These are phyloP conservation scores for Pseudocercospora cruenta DNA, from an alignment of 2,329 filamentous ascomycete genomes.

Conservation along the genomic window DNA sequence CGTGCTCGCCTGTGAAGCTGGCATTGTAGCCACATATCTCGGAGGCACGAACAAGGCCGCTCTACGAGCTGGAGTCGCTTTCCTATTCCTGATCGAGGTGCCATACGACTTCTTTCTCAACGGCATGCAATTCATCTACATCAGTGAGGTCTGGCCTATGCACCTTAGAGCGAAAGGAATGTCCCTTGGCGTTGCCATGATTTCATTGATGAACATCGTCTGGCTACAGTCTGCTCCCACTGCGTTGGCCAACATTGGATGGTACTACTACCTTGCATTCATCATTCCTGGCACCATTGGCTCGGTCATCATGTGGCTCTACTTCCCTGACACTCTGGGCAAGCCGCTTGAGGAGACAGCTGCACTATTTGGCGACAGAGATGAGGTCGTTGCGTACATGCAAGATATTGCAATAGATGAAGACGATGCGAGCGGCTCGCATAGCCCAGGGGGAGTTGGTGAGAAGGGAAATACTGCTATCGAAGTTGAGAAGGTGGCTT, in stretches of 20 bases:
- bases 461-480: neutral
- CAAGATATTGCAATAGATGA: slow-evolving; percentile 12
- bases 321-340: slow-evolving; percentile 25
- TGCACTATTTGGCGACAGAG: slow-evolving; percentile 26
- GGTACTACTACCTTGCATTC: slow-evolving; percentile 26
- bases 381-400: slow-evolving; percentile 21
- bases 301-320: slow-evolving; percentile 23
- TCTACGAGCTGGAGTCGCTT: slow-evolving; percentile 22
- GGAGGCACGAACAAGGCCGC: slow-evolving; percentile 21
- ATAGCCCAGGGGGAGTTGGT: neutral
- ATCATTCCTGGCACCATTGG: slow-evolving; percentile 28
- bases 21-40: slow-evolving; percentile 22
- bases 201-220: slow-evolving; percentile 32
- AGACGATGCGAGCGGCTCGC: neutral
- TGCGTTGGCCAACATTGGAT: slow-evolving; percentile 20
- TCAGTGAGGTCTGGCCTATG: slow-evolving; percentile 25
- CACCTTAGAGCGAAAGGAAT: slow-evolving; percentile 32
- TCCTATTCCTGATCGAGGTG: slow-evolving; percentile 26
- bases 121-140: slow-evolving; percentile 30
- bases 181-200: slow-evolving; percentile 28
- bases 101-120: slow-evolving; percentile 27
- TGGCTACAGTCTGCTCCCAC: slow-evolving; percentile 29
- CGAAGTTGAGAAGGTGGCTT: slow-evolving; percentile 4
- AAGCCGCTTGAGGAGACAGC: slow-evolving; percentile 28
- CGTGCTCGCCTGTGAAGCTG: slow-evolving; percentile 25